Percentiles rank a stretch among this genome's conserved stretches.
These are phyloP conservation scores for Pilatotrama ljubarskyi DNA, from an alignment of 768 basidiomycete species.

Conservation along the genomic window DNA sequence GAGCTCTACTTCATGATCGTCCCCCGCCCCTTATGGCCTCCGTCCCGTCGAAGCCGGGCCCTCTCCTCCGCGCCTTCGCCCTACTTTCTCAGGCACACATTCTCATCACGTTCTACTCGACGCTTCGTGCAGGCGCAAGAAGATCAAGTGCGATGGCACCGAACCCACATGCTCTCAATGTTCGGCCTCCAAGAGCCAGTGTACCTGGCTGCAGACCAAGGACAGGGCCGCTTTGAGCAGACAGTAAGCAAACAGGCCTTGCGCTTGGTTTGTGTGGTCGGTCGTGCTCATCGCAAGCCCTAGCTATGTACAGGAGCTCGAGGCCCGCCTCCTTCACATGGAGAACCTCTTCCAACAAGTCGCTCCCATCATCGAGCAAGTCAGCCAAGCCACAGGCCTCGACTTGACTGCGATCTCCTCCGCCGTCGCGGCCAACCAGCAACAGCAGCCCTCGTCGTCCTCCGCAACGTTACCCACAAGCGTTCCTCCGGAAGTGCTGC, in stretches of 20 bases:
- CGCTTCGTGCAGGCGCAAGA: slow-evolving; percentile 65
- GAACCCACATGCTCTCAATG: slow-evolving; percentile 89
- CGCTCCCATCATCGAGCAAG: slow-evolving; percentile 74
- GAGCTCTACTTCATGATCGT: slow-evolving; percentile 25
- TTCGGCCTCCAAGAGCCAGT: slow-evolving; percentile 67
- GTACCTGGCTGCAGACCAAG: slow-evolving; percentile 90
- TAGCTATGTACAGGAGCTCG: slow-evolving; percentile 91
- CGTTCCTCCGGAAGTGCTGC: slow-evolving; percentile 22
- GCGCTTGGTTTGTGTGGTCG: background rate
- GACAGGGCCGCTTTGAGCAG: slow-evolving; percentile 87
- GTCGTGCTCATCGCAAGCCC: background rate
- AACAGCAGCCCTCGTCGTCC: slow-evolving; percentile 13
- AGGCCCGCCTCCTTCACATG: slow-evolving; percentile 85
- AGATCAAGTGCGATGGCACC: slow-evolving; percentile 89
- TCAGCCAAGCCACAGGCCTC: slow-evolving; percentile 55
- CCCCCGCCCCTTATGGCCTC: slow-evolving; percentile 9
- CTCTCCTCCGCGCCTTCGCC: slow-evolving; percentile 23
- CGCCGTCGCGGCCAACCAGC: slow-evolving; percentile 8
- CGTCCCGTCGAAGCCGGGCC: background rate
- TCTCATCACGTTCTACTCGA: slow-evolving; percentile 20
- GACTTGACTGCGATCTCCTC: slow-evolving; percentile 23
- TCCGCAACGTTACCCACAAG: slow-evolving; percentile 3
- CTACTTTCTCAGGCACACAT: slow-evolving; percentile 11
- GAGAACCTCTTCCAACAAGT: slow-evolving; percentile 83
- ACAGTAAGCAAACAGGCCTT: slow-evolving; percentile 61